Conservation (phyloP, 2,329 filamentous ascomycete species). For the Botrytis paeoniae region DNA sequence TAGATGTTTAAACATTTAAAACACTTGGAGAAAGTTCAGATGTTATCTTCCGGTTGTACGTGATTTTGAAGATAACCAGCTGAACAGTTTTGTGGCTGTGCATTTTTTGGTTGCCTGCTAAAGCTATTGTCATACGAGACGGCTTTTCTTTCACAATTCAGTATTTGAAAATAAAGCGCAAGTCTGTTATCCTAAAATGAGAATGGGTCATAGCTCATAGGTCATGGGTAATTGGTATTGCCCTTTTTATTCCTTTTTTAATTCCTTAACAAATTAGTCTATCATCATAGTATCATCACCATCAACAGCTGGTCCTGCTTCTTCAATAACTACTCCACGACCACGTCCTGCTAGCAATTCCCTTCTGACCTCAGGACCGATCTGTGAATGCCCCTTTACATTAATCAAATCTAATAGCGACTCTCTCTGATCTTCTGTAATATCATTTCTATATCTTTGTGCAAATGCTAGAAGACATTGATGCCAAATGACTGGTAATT, state of each 20-base stretch:
- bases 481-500: slow-evolving; percentile 93
- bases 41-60: background rate
- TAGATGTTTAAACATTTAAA: background rate
- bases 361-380: slow-evolving; percentile 85
- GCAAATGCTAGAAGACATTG: slow-evolving; percentile 90
- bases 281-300: slow-evolving; percentile 93
- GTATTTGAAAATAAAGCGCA: background rate
- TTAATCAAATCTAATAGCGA: slow-evolving; percentile 83
- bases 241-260: slow-evolving; percentile 3
- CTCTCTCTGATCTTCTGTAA: slow-evolving; percentile 92
- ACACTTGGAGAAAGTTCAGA: background rate
- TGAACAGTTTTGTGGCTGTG: background rate
- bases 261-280: slow-evolving; percentile 37
- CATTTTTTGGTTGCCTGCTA: background rate
- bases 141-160: background rate
- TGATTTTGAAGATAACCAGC: background rate
- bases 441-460: slow-evolving; percentile 91
- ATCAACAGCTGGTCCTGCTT: slow-evolving; percentile 53
- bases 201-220: background rate
- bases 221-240: background rate
- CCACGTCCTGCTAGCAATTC: slow-evolving; percentile 87
- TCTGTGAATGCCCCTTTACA: slow-evolving; percentile 78
- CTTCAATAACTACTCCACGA: slow-evolving; percentile 69
- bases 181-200: background rate
- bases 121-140: background rate